Evolutionary conservation across 2,329 filamentous ascomycete species (phyloP).

Genomic region (Trichoderma asperellum): DNA sequence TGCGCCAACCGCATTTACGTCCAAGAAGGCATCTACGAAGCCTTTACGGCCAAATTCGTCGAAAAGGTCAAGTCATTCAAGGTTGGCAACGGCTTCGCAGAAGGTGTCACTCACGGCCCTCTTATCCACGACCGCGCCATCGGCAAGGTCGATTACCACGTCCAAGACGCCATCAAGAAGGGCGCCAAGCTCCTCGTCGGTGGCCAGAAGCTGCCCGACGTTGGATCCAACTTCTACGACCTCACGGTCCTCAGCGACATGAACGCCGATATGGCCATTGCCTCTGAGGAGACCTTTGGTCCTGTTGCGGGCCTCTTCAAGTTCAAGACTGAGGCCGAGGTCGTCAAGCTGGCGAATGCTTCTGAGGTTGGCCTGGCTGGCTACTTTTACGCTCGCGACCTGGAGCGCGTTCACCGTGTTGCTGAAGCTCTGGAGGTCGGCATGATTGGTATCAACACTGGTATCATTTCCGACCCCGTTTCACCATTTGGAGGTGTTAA

Average conservation of each 20-base stretch:
- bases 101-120: constrained; percentile 76
- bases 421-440: constrained; percentile 77
- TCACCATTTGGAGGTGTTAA: constrained; percentile 79
- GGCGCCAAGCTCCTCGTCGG: constrained; percentile 76
- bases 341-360: constrained; percentile 79
- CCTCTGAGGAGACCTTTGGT: constrained; percentile 91
- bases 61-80: constrained; percentile 75
- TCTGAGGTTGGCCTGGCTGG: constrained; percentile 87
- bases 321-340: constrained; percentile 87
- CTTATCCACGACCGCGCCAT: constrained; percentile 84
- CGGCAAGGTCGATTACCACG: constrained; percentile 77
- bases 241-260: constrained; percentile 89
- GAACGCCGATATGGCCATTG: constrained; percentile 82
- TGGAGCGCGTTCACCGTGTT: constrained; percentile 63
- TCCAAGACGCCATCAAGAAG: constrained; percentile 76
- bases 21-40: constrained; percentile 76
- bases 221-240: constrained; percentile 86
- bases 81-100: constrained; percentile 73
- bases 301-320: constrained; percentile 88
- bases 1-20: constrained; percentile 84
- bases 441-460: constrained; percentile 86
- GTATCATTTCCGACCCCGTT: constrained; percentile 62
- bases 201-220: constrained; percentile 71
- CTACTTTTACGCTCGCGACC: constrained; percentile 81
- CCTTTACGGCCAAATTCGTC: constrained; percentile 69